phyloP scores from a whole-genome alignment of 768 basidiomycete species.

The Leucosporidium yakuticum region DNA sequence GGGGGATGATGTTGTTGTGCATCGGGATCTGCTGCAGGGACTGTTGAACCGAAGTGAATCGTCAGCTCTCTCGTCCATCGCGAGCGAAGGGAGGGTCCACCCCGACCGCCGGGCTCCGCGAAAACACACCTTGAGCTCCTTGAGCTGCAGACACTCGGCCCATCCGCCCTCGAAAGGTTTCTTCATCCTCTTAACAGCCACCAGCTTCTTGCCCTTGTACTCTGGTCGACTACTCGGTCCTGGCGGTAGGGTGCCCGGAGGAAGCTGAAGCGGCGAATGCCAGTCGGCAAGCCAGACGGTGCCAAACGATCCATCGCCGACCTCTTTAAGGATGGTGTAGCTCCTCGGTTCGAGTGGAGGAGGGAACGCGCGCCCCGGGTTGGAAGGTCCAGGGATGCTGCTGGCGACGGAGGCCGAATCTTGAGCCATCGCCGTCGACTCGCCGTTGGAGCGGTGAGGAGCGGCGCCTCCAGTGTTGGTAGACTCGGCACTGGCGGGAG shows the following conservation, averaged over 20 bases:
- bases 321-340: slow-evolving; percentile 89
- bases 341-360: slow-evolving; percentile 29
- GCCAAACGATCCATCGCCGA: slow-evolving; percentile 89
- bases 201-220: slow-evolving; percentile 87
- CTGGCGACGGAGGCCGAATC: not conserved
- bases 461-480: not conserved
- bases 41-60: slow-evolving; percentile 47
- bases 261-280: slow-evolving; percentile 69
- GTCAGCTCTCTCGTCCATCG: not conserved
- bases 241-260: slow-evolving; percentile 36
- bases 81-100: too few relatives aligned
- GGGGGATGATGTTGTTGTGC: slow-evolving; percentile 94
- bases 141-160: slow-evolving; percentile 91
- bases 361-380: slow-evolving; percentile 11
- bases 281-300: slow-evolving; percentile 99
- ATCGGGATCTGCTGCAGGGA: slow-evolving; percentile 89
- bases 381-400: not conserved
- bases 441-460: not conserved
- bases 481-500: not conserved
- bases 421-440: not conserved
- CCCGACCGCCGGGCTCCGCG: not conserved
- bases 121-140: slow-evolving; percentile 79
- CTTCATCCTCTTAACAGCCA: slow-evolving; percentile 98
- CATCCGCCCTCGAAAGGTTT: slow-evolving; percentile 96
- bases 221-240: slow-evolving; percentile 57